phyloP scores from a whole-genome alignment of 2,329 filamentous ascomycete species.

The Ambrosiella cleistominuta region DNA sequence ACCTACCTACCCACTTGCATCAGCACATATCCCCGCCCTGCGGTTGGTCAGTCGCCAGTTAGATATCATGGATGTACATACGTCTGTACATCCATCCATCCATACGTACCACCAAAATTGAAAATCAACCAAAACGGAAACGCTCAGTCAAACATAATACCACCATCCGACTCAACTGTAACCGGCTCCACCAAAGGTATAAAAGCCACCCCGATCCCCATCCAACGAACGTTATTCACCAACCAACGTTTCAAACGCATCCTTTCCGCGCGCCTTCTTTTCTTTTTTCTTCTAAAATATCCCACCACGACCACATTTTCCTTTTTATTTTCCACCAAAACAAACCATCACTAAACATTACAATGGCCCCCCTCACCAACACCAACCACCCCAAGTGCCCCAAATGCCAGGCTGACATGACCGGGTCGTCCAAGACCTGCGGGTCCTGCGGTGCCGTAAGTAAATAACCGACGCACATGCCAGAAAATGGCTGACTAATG shows the following conservation, averaged over 20 bases:
- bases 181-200: no score
- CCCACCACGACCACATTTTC: not conserved
- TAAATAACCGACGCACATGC: constrained; percentile 10
- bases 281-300: not conserved
- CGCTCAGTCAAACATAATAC: no score
- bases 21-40: no score
- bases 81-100: no score
- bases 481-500: not conserved
- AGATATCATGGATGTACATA: no score
- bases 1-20: no score
- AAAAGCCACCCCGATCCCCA: not conserved
- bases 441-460: constrained; percentile 39
- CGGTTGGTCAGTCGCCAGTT: no score
- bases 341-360: not conserved
- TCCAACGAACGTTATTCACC: not conserved
- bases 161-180: no score
- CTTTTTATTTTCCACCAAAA: constrained; percentile 14
- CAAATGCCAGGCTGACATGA: constrained; percentile 35
- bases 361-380: constrained; percentile 18
- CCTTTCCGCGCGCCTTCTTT: not conserved
- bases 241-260: not conserved
- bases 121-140: no score
- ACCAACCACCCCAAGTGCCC: constrained; percentile 29
- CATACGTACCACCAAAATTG: no score
- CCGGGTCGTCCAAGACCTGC: constrained; percentile 34